These are phyloP conservation scores for Hericium rajendrae DNA, from an alignment of 768 basidiomycete species.

Conservation along the genomic window DNA sequence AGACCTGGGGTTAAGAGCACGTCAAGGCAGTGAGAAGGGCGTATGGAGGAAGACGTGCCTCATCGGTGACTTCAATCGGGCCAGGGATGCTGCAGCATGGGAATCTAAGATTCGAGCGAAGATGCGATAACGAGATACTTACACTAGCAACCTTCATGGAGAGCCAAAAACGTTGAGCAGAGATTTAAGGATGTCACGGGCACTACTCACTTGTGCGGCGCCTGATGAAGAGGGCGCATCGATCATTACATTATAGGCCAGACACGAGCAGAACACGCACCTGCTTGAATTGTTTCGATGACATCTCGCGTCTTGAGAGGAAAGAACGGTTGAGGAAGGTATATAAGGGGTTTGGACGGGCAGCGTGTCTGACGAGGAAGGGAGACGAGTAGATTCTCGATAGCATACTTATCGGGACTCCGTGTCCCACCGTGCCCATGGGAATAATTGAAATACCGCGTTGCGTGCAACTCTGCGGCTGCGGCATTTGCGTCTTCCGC, in stretches of 20 bases:
- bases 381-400: not conserved
- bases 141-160: constrained; percentile 15
- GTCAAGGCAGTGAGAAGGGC: not conserved
- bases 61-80: constrained; percentile 53
- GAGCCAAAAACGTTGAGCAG: not conserved
- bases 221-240: constrained; percentile 17
- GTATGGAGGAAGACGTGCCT: constrained; percentile 24
- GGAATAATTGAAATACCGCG: not conserved
- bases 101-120: not conserved
- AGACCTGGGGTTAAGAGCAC: constrained; percentile 39
- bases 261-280: constrained; percentile 9
- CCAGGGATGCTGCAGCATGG: constrained; percentile 32
- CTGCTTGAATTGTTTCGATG: constrained; percentile 24
- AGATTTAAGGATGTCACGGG: not conserved
- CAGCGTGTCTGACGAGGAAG: constrained; percentile 2
- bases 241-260: no score
- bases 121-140: constrained; percentile 7
- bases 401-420: constrained; percentile 12
- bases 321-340: not conserved
- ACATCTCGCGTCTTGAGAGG: constrained; percentile 18
- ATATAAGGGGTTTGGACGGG: constrained; percentile 2
- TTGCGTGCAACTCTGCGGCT: not conserved
- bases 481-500: not conserved
- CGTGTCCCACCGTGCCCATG: not conserved
- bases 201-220: constrained; percentile 39